Percentiles rank a stretch among this genome's conserved stretches.
Conservation (phyloP, 1,139 yeast genomes). For the Pichia sp. region DNA sequence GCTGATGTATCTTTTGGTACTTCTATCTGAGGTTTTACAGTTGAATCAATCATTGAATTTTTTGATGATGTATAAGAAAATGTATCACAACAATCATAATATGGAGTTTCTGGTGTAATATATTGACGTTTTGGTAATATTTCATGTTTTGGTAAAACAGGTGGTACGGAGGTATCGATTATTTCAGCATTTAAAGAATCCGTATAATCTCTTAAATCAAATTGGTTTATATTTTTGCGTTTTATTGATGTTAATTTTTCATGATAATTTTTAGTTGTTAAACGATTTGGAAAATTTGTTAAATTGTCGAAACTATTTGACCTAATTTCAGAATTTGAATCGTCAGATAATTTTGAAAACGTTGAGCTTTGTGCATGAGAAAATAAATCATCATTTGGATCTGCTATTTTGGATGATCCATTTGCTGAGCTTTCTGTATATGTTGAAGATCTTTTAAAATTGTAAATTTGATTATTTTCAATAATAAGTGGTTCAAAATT, state of each 20-base stretch:
- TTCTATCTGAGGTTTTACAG: conserved; percentile 2
- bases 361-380: conserved; percentile 6
- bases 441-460: neutral
- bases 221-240: conserved; percentile 16
- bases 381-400: conserved; percentile 5
- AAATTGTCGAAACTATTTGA: neutral
- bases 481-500: neutral
- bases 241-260: conserved; percentile 17
- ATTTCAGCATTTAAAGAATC: neutral
- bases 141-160: conserved; percentile 15
- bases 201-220: conserved; percentile 18
- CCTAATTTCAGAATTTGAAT: neutral
- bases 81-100: conserved; percentile 5
- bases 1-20: conserved; percentile 21
- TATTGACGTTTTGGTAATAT: neutral
- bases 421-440: neutral
- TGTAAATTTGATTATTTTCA: neutral
- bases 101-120: conserved; percentile 1
- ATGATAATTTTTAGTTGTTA: conserved; percentile 8
- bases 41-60: neutral
- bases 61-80: conserved; percentile 6
- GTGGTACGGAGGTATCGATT: conserved; percentile 10
- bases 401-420: conserved; percentile 2
- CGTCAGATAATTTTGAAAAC: neutral
- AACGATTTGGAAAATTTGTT: neutral